Evolutionary conservation across 768 basidiomycete species (phyloP), one percentile per base, ranked within the genome.

Genomic region (Suillus bovinus): DNA sequence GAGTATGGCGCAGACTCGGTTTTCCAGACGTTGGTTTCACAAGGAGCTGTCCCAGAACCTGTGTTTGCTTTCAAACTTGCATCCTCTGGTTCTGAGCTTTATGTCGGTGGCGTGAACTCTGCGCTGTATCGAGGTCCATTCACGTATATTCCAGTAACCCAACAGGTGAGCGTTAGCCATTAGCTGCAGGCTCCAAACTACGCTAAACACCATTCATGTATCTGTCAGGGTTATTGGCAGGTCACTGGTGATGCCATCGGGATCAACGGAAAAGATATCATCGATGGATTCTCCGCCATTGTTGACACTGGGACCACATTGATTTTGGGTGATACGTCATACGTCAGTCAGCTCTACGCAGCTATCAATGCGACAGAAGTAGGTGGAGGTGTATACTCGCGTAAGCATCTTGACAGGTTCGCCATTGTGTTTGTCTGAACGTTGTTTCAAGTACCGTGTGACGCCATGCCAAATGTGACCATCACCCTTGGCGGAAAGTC

Each of bases 281-380:
- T 50, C 36, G 46, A 17, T 16, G 34, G 38, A 16, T 55, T 66
- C n/a, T 8, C 67, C 7, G 69, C 67, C 2, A 58, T 75, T 22
- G 77, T 88, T 61, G 86, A 88, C 72, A 86, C 81, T 62, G 87
- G 83, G 58, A 79, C 79, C 5, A 71, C 77, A 3, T 58, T 76
- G 33, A 73, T 80, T 42, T 71, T 87, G 46, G 80, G 80, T 10
- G 80, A 83, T 52, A 56, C 70, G 2, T 58, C 57, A 8, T 79
- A 78, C 33, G 76, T 79, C 5, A 58, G 47, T 8, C 64, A 69
- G 56, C 70, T 80, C 31, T 78, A 78, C 54, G 59, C 56, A 24
- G 36, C 64, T 4, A 53, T 79, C 46, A 72, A 72, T 8, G 78
- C 72, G 14, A 71, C 75, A 24, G 36, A 60, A 10, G 41, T 76